Evolutionary conservation across 2,329 filamentous ascomycete genomes (phyloP).

Genomic region (Ophiostoma australiae): DNA sequence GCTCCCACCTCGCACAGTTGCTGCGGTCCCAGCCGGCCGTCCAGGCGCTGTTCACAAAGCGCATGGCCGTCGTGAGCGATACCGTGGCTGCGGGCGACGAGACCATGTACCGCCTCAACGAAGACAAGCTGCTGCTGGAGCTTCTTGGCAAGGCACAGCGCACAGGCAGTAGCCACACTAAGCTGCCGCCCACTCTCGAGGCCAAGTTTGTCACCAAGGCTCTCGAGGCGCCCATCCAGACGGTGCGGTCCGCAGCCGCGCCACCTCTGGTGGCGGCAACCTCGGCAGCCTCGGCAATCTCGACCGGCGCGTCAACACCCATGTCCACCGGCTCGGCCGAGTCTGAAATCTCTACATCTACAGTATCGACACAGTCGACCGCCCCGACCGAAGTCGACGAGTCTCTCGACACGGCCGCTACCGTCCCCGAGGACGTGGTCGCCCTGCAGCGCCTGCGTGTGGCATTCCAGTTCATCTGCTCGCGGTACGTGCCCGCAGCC

Average conservation of each 20-base stretch:
- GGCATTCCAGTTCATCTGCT: constrained; percentile 60
- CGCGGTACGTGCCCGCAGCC: constrained; percentile 52
- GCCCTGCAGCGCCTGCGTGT: constrained; percentile 60
- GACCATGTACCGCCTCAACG: constrained; percentile 74
- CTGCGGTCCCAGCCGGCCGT: constrained; percentile 44
- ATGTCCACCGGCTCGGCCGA: constrained; percentile 36
- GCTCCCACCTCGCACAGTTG: constrained; percentile 56
- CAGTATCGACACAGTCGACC: constrained; percentile 32
- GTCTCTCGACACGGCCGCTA: constrained; percentile 40
- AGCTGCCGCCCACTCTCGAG: constrained; percentile 75
- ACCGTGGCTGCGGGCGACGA: constrained; percentile 78
- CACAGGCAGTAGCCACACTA: constrained; percentile 49
- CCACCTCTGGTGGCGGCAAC: background rate
- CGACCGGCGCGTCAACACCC: constrained; percentile 25
- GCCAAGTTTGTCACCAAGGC: constrained; percentile 73
- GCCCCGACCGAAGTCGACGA: constrained; percentile 14
- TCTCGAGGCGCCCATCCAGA: constrained; percentile 70
- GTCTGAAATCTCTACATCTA: constrained; percentile 41
- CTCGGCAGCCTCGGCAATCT: background rate
- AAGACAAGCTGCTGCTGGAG: constrained; percentile 61
- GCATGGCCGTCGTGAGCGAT: constrained; percentile 71
- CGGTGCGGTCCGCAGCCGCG: constrained; percentile 46
- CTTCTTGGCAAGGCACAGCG: constrained; percentile 66
- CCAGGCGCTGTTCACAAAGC: constrained; percentile 52
- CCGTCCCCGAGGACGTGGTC: constrained; percentile 42